Base-by-base conservation (phyloP, 208 protist species). In the Acanthamoeba royreba region DNA sequence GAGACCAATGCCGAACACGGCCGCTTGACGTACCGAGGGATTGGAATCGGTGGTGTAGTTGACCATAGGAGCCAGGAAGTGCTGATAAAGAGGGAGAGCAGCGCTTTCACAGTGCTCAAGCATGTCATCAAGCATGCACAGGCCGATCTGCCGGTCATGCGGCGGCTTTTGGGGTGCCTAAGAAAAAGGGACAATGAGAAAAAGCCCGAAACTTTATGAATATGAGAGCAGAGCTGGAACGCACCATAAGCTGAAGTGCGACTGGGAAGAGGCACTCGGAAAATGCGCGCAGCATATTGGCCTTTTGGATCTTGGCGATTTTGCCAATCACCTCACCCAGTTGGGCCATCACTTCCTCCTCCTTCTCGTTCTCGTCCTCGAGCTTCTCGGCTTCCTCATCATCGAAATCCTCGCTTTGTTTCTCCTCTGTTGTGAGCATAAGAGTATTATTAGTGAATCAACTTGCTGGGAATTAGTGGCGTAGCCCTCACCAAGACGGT, bases 1-100 rank as follows among this genome's bases (percentile, higher is more conserved):
- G 7, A 97, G 49, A 31, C 97, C 97, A 1, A 98, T 38, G 61
- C 97, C 97, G 72, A 96, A 98, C 2, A 95, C 96, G 17, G 97
- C 93, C 13, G 97, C 96, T 91, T 98, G 97, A 4, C 95, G 93
- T 28, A 98, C 95, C 4, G 96, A 69, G 28, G 94, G 31, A 22
- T 77, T 46, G 45, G 58, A 11, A 69, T 97, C 96, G 15, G n/a
- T 49, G 79, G 47, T 61, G 79, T 88, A 93, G 58, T 85, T 43
- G 52, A 66, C 35, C 49, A 94, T 45, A 88, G 40, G 33, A 13
- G 31, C 28, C 28, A 93, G 47, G 93, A 92, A 93, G 74, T 43
- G 3, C 38, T 33, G 35, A 28, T 45, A 43, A 55, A 94, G 95
- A 1, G 43, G 86, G 17, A 61, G 46, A 19, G 94, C 66, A 28